These are phyloP conservation scores for Hymenoscyphus occultus DNA, from an alignment of 2,329 filamentous ascomycete genomes.

Conservation along the genomic window DNA sequence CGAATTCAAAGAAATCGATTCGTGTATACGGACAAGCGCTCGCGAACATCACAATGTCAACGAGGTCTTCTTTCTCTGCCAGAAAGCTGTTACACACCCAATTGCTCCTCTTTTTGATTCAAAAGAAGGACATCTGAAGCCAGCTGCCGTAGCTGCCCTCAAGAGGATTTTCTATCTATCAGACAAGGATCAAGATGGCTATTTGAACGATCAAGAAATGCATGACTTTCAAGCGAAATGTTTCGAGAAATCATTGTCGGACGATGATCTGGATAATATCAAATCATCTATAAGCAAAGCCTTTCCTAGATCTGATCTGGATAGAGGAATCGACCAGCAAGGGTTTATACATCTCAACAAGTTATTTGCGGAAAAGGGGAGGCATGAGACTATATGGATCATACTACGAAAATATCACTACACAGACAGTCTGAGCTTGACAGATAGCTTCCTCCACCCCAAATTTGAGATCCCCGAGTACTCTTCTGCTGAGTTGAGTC, in stretches of 20 bases:
- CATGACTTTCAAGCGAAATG: constrained; percentile 87
- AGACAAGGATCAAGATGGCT: constrained; percentile 94
- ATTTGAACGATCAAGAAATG: constrained; percentile 86
- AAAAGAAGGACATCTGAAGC: constrained; percentile 86
- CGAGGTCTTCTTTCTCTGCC: constrained; percentile 95
- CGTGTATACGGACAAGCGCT: constrained; percentile 91
- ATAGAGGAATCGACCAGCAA: constrained; percentile 72
- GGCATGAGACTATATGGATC: constrained; percentile 98
- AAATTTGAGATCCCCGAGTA: constrained; percentile 93
- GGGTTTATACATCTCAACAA: constrained; percentile 92
- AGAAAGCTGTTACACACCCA: constrained; percentile 95
- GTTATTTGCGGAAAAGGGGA: constrained; percentile 93
- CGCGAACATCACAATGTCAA: constrained; percentile 92
- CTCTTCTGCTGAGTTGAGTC: constrained; percentile 89
- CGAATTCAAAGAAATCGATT: constrained; percentile 98
- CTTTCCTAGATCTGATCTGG: constrained; percentile 58
- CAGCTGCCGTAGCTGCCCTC: constrained; percentile 80
- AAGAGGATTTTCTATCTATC: constrained; percentile 92
- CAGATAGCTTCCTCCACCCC: constrained; percentile 86
- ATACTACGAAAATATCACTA: constrained; percentile 94
- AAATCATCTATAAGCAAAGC: constrained; percentile 78
- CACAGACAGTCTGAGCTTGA: constrained; percentile 88
- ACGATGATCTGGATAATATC: constrained; percentile 84
- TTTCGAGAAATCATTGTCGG: constrained; percentile 81
- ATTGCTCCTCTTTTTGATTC: constrained; percentile 96